Evolutionary conservation across 2,329 filamentous ascomycete species (phyloP).

Genomic region (Plenodomus lindquistii): DNA sequence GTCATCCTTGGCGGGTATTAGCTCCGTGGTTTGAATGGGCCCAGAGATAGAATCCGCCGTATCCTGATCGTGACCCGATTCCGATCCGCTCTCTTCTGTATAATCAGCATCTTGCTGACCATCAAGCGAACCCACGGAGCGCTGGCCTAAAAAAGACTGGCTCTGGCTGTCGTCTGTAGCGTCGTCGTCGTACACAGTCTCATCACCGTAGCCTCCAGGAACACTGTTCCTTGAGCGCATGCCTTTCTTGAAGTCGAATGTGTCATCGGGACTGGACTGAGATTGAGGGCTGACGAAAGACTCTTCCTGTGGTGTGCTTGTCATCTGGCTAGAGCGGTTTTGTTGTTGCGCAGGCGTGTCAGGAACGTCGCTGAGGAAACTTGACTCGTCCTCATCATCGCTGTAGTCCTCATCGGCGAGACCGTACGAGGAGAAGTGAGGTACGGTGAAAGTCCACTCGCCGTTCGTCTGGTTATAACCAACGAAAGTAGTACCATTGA

Average conservation of each 20-base stretch:
- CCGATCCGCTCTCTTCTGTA: slow-evolving; percentile 70
- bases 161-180: slow-evolving; percentile 53
- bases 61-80: slow-evolving; percentile 69
- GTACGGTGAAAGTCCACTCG: slow-evolving; percentile 89
- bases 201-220: slow-evolving; percentile 80
- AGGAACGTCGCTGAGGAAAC: slow-evolving; percentile 44
- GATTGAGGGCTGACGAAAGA: slow-evolving; percentile 45
- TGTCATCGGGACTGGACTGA: slow-evolving; percentile 56
- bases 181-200: slow-evolving; percentile 59
- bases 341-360: slow-evolving; percentile 50
- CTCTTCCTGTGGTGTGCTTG: slow-evolving; percentile 40
- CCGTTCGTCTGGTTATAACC: slow-evolving; percentile 79
- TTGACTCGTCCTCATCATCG: slow-evolving; percentile 65
- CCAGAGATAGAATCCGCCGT: slow-evolving; percentile 78
- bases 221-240: slow-evolving; percentile 56
- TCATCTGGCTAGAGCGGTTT: slow-evolving; percentile 38
- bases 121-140: slow-evolving; percentile 79
- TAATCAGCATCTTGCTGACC: slow-evolving; percentile 64
- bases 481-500: slow-evolving; percentile 79
- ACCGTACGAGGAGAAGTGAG: slow-evolving; percentile 95
- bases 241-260: slow-evolving; percentile 60
- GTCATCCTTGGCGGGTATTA: slow-evolving; percentile 49
- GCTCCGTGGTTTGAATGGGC: slow-evolving; percentile 78
- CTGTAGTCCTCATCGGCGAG: slow-evolving; percentile 68
- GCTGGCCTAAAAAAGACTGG: slow-evolving; percentile 90